Evolutionary conservation across 805 yeast genomes (phyloP), one percentile per base, ranked within the genome.

Genomic region (Nakazawaea siamensis): DNA sequence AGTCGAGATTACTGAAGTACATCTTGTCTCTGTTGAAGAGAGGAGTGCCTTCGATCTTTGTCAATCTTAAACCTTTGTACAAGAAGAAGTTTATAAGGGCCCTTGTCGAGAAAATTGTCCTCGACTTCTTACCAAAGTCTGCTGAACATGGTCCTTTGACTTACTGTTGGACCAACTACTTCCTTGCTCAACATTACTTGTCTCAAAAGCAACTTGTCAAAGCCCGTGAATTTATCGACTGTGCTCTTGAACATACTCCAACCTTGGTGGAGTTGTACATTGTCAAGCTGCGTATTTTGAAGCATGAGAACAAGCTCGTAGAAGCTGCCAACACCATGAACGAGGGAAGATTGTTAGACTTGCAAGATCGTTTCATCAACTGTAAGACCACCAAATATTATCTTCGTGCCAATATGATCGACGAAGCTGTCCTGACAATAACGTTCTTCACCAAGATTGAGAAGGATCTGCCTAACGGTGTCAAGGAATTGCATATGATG

Each of bases 1-100:
- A 57, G 29, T 40, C 40, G 8, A 69, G 70, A 35, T 76, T 73
- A 5, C 46, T 57, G 20, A 53, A 54, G 2, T 92, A 87, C 52
- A 57, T 88, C 30, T 39, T 68, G 4, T 55, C 65, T 4, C 83
- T 80, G 50, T 68, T 92, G 47, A 60, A 68, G 42, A 70, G 86
- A 37, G 94, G 95, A 27, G 92, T 87, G 23, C 97, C 97, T 4
- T 83, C 96, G 1, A 71, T 92, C 4, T 92, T 88, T 58, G 80
- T 80, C 37, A 80, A 84, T 47, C 74, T 92, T 33, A 87, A 88
- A 58, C 83, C 94, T 1, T 64, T 87, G 43, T 85, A 84, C 58
- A 68, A 62, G 37, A 70, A 64, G 33, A 60, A 42, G 33, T 48
- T 52, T 31, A 64, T 58, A 46, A 52, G 55, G 14, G 43, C 47